phyloP scores from a whole-genome alignment of 1,284 basidiomycete species.

The Puccinia horiana region DNA sequence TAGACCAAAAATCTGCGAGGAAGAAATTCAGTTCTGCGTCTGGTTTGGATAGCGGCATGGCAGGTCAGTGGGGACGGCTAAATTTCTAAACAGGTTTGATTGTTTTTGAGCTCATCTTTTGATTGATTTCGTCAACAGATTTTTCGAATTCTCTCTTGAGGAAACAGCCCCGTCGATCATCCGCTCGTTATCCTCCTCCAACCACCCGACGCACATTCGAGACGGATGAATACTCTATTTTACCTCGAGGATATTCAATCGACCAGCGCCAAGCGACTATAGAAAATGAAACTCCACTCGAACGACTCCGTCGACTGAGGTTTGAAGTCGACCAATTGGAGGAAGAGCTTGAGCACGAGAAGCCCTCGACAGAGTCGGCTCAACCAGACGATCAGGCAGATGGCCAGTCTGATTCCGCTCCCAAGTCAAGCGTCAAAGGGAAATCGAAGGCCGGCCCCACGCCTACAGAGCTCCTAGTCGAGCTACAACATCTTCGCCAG shows the following conservation, averaged over 20 bases:
- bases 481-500: slow-evolving; percentile 40
- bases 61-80: slow-evolving; percentile 28
- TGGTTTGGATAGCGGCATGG: slow-evolving; percentile 35
- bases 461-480: slow-evolving; percentile 25
- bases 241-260: slow-evolving; percentile 36
- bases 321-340: slow-evolving; percentile 62
- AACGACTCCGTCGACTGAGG: slow-evolving; percentile 60
- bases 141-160: slow-evolving; percentile 45
- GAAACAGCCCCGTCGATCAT: slow-evolving; percentile 21
- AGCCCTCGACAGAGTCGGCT: slow-evolving; percentile 18
- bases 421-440: background rate
- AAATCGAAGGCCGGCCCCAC: slow-evolving; percentile 25
- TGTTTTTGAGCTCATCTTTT: background rate
- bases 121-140: slow-evolving; percentile 9
- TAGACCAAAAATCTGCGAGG: slow-evolving; percentile 33
- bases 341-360: slow-evolving; percentile 56
- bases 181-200: slow-evolving; percentile 39
- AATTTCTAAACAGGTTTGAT: no score
- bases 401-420: background rate
- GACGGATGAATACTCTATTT: slow-evolving; percentile 35
- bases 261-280: slow-evolving; percentile 46
- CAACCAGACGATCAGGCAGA: slow-evolving; percentile 50
- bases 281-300: slow-evolving; percentile 59
- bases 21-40: slow-evolving; percentile 31
- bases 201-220: slow-evolving; percentile 29